These are phyloP conservation scores for Tricholoma saponaceum DNA, from an alignment of 768 basidiomycete genomes.

Conservation along the genomic window DNA sequence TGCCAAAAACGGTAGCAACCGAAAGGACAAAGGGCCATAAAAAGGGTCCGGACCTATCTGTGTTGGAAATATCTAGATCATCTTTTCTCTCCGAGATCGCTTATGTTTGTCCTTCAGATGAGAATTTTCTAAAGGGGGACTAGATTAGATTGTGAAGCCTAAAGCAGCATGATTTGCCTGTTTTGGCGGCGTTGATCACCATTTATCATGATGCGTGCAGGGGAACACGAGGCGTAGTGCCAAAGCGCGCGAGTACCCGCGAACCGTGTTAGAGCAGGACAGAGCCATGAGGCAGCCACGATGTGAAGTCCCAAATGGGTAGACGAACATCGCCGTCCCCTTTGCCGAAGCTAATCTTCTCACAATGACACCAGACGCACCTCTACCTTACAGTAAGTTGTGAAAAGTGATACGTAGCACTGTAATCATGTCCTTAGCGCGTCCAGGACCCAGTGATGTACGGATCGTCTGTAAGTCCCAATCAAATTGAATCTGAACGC, in stretches of 20 bases:
- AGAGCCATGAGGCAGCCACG: not conserved
- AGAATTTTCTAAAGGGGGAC: not conserved
- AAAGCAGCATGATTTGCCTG: not conserved
- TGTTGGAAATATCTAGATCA: not conserved
- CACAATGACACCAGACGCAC: too few species aligned
- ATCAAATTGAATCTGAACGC: too few species aligned
- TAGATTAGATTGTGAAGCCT: conserved; percentile 10
- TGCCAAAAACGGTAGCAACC: conserved; percentile 3
- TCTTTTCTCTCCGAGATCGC: not conserved
- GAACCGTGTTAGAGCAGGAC: too few species aligned
- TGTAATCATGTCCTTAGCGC: too few species aligned
- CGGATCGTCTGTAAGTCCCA: too few species aligned
- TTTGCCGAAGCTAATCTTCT: not conserved
- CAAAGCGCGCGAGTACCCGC: not conserved
- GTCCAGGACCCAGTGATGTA: not conserved
- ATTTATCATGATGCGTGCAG: not conserved
- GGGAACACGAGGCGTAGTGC: not conserved
- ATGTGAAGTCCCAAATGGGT: not conserved
- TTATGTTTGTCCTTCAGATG: not conserved
- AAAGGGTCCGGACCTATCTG: not conserved
- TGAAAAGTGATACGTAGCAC: too few species aligned
- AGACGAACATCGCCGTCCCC: not conserved
- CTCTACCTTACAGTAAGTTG: not conserved
- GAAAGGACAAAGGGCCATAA: conserved; percentile 5
- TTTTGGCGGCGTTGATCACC: not conserved